Evolutionary conservation across 345 rosid genomes (phyloP).

Genomic region (Salix viminalis): DNA sequence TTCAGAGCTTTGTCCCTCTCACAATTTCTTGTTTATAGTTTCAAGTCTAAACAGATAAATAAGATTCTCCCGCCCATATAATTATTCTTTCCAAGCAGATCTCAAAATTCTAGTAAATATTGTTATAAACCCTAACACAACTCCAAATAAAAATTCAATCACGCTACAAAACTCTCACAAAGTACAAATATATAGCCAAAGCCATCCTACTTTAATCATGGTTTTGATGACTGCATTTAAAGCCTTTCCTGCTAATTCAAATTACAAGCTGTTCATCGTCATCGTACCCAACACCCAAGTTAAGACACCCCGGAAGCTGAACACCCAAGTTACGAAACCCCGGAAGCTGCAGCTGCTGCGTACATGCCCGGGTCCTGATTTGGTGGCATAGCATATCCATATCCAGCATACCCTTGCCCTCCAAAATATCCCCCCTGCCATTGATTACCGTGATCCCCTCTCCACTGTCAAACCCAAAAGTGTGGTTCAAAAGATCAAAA

Average conservation of each 20-base stretch:
- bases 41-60: neutral
- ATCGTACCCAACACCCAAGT: neutral
- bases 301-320: conserved; percentile 66
- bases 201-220: conserved; percentile 22
- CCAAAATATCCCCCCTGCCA: conserved; percentile 73
- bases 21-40: conserved; percentile 3
- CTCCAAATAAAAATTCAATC: conserved; percentile 25
- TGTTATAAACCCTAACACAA: conserved; percentile 25
- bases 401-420: conserved; percentile 59
- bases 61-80: conserved; percentile 12
- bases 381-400: conserved; percentile 45
- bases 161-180: conserved; percentile 40
- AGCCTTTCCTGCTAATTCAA: conserved; percentile 14
- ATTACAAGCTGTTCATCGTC: conserved; percentile 4
- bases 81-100: conserved; percentile 18
- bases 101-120: conserved; percentile 12
- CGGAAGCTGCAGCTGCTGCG: conserved; percentile 60
- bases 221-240: conserved; percentile 8
- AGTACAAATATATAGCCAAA: conserved; percentile 22
- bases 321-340: conserved; percentile 47
- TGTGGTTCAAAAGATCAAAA: neutral
- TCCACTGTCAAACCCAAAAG: conserved; percentile 50
- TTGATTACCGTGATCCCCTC: conserved; percentile 58
- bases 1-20: conserved; percentile 8
- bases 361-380: conserved; percentile 52